Base-by-base conservation (phyloP, 176 grass and related monocot genomes). In the Elymus sibiricus region DNA sequence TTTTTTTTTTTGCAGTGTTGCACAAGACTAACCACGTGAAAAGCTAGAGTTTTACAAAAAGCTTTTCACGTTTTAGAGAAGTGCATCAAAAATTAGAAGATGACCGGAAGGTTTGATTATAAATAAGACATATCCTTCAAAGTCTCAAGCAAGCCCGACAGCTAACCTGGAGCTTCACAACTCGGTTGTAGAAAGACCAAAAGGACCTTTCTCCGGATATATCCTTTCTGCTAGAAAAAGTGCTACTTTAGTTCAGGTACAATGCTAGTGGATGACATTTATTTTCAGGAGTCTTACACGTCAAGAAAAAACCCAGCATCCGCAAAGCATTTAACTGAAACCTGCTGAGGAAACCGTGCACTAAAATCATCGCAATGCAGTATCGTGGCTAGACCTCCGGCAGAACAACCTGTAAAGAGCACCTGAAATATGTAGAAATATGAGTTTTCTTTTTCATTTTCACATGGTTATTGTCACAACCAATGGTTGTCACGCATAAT, bases 251-350 rank as follows among this genome's bases (percentile, higher is more conserved):
- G 42, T 61, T n/a, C 32, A 32, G 22, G 24, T 63, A 77, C 31
- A 70, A 44, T 11, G 0, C 46, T 37, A 46, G 25, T 49, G 27
- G 21, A 46, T 5, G 38, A 19, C 21, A 8, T 10, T 65, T 70
- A 42, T 74, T 74, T 75, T 62, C 31, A 21, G 38, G 74, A 42
- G 29, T 62, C 86, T 87, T 90, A 94, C 92, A 25, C n/a, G n/a
- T 94, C 78, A 77, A 97, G 78, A 80, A 97, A 97, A 84, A 97
- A 97, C 1, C 90, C 95, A 87, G 84, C 95, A 88, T 94, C 95
- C 70, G 88, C 40, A 84, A 97, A 83, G 74, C 92, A 97, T 89
- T 97, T 93, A 67, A 88, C 90, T 64, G 32, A 87, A 49, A 90
- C 56, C 21, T 82, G 44, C 13, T 85, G 71, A 27, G 84, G 82